A percentile compares a stretch with the other conserved stretches of the same genome.
Evolutionary conservation across 768 basidiomycete species (phyloP).

Genomic region (Podaxis rugospora): DNA sequence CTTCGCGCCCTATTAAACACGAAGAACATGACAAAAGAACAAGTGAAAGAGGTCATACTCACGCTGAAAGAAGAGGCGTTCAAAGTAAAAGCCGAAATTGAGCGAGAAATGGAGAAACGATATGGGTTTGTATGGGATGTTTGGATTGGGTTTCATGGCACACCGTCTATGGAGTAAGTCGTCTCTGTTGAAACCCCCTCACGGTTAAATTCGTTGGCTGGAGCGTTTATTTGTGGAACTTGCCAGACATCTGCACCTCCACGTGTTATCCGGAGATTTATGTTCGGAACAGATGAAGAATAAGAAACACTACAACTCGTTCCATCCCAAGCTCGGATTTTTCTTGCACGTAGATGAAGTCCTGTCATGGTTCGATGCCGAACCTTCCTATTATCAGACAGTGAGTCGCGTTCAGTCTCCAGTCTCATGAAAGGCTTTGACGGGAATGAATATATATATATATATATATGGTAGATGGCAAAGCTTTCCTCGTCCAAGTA

Average conservation of each 20-base stretch:
- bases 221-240: neutral
- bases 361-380: slow-evolving; percentile 75
- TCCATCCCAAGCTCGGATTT: slow-evolving; percentile 80
- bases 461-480: slow-evolving; percentile 39
- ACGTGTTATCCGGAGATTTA: slow-evolving; percentile 80
- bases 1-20: slow-evolving; percentile 52
- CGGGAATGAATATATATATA: neutral
- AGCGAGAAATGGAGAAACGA: slow-evolving; percentile 74
- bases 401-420: neutral
- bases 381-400: slow-evolving; percentile 37
- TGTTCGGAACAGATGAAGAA: slow-evolving; percentile 66
- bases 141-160: slow-evolving; percentile 81
- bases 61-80: slow-evolving; percentile 54
- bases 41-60: slow-evolving; percentile 49
- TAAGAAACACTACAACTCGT: slow-evolving; percentile 92
- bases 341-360: slow-evolving; percentile 78
- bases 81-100: slow-evolving; percentile 53
- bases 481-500: slow-evolving; percentile 47
- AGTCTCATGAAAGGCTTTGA: neutral
- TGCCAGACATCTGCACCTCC: slow-evolving; percentile 74
- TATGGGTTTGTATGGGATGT: slow-evolving; percentile 76
- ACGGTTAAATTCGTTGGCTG: neutral
- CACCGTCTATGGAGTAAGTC: slow-evolving; percentile 82
- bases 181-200: neutral
- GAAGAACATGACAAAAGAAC: slow-evolving; percentile 34